These are phyloP conservation scores for Myriosclerotinia duriaeana DNA, from an alignment of 2,329 filamentous ascomycete genomes.

Conservation along the genomic window DNA sequence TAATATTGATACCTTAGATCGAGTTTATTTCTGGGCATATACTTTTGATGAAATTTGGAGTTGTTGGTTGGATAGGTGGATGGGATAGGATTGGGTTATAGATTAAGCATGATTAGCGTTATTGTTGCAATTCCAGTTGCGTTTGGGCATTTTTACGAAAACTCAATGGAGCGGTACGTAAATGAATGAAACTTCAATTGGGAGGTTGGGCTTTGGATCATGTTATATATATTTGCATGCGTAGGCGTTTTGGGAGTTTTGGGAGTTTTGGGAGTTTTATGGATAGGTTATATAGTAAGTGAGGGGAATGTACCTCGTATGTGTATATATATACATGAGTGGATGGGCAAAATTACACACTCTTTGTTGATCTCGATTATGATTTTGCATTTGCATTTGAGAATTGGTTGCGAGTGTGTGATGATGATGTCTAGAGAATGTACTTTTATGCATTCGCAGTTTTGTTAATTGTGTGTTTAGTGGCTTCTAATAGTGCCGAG, in stretches of 20 bases:
- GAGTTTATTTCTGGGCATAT: neutral
- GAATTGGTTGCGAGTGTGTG: too few relatives aligned
- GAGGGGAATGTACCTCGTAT: too few relatives aligned
- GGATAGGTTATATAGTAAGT: neutral
- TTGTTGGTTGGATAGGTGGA: neutral
- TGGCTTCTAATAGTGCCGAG: too few relatives aligned
- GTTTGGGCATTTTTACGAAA: neutral
- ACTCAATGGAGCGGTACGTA: neutral
- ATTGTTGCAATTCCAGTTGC: neutral
- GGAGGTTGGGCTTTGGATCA: neutral
- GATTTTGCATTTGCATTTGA: too few relatives aligned
- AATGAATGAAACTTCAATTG: neutral
- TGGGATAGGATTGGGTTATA: neutral
- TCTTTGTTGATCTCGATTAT: too few relatives aligned
- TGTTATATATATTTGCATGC: neutral
- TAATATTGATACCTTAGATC: conserved; percentile 14
- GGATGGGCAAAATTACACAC: neutral
- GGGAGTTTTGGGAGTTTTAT: too few relatives aligned
- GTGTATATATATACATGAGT: neutral
- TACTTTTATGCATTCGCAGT: too few relatives aligned
- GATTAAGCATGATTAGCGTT: neutral
- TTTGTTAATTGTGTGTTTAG: too few relatives aligned
- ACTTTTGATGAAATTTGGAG: neutral
- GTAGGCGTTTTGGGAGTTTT: neutral
- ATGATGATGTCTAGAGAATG: too few relatives aligned